Evolutionary conservation across 2,329 filamentous ascomycete genomes (phyloP), one percentile per base, ranked within the genome.

Genomic region (Cordyceps javanica): DNA sequence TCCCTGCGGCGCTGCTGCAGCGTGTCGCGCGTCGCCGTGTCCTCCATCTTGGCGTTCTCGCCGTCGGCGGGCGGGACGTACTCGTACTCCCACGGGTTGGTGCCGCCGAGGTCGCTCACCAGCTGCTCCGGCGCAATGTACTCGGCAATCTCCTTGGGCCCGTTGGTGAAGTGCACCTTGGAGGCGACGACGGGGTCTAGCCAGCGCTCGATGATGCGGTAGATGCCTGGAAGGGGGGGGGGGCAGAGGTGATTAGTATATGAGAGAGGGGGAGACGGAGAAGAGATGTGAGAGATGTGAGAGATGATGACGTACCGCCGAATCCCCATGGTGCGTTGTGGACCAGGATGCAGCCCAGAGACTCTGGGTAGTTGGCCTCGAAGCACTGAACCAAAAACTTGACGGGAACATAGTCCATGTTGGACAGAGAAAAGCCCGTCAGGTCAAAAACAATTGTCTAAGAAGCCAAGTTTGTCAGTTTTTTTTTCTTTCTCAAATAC

Each of bases 351-450:
- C 86, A 81, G 34, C 91, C 91, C 1, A 96, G 79, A 48, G 85
- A 91, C 71, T 96, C 91, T 2, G 91, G 91, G 66, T 96, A 96
- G 71, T 96, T 96, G 59, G 91, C 91, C 75, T 96, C 91, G 69
- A 96, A 96, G 72, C 90, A 94, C 72, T 94, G 93, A 73, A 96
- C 94, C 86, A 96, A 94, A 74, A 96, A 96, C 67, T 94, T 96
- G 57, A 96, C 88, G 0, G 91, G 91, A 0, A 88, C 82, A 70
- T 96, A 96, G 72, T 96, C 91, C 91, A 96, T 95, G 73, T 96
- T 96, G 13, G 90, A 86, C 73, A 96, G 78, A 21, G 87, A 87
- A 70, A 96, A 96, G 62, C 86, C 82, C 9, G 88, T 92, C 88
- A 96, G 89, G 71, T 96, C 91, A 69, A 96, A 96, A 49, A 66